Percentiles rank a stretch among this genome's conserved stretches.
phyloP scores from a whole-genome alignment of 1,284 basidiomycete genomes.

The Fomitopsis schrenkii region DNA sequence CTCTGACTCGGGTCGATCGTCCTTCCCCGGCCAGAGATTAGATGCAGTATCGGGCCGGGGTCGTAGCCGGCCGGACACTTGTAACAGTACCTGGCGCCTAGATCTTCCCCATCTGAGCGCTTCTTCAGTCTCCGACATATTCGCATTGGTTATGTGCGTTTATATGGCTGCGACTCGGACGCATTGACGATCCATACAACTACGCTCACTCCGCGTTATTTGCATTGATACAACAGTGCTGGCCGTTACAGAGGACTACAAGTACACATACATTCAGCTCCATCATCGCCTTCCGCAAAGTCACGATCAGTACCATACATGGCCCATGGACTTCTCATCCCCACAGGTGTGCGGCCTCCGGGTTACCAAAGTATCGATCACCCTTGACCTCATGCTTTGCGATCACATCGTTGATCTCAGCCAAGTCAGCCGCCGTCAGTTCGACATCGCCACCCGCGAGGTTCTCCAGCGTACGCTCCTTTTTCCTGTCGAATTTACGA shows the following conservation, averaged over 20 bases:
- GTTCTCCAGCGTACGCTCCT: conserved; percentile 43
- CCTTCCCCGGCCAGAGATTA: neutral
- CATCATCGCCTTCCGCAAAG: neutral
- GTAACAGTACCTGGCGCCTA: neutral
- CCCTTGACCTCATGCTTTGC: conserved; percentile 27
- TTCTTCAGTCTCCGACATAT: no score
- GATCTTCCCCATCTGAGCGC: neutral
- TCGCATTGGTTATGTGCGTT: no score
- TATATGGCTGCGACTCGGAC: no score
- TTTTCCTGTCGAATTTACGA: conserved; percentile 17
- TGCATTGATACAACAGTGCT: no score
- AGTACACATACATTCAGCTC: neutral
- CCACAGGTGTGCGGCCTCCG: conserved; percentile 22
- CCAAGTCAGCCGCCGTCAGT: conserved; percentile 36
- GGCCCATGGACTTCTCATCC: conserved; percentile 10
- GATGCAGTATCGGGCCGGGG: neutral
- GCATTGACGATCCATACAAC: no score
- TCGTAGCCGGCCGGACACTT: no score
- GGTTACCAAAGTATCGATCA: conserved; percentile 24
- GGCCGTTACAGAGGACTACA: neutral
- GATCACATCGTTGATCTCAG: conserved; percentile 30
- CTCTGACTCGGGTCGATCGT: conserved; percentile 1
- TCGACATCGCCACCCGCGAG: conserved; percentile 36
- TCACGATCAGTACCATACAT: neutral
- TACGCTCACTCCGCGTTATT: no score